Conservation (phyloP, 192 early-diverging fungal genomes). For the Physocladia obscura region DNA sequence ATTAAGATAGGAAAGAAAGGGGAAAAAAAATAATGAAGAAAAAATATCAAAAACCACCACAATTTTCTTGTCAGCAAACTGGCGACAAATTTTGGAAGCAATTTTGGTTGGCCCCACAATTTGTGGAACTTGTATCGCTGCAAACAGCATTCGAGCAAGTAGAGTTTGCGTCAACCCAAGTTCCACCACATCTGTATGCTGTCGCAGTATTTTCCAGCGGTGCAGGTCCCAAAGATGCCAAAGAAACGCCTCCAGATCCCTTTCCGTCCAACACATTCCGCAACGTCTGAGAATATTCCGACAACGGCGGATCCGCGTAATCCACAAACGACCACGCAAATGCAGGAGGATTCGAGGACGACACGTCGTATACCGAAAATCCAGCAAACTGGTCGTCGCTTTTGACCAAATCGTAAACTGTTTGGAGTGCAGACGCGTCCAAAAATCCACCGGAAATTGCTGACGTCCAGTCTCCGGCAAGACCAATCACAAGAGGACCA, state of each 20-base stretch:
- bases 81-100: too few species aligned
- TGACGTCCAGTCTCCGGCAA: slow-evolving; percentile 8
- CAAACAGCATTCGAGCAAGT: background rate
- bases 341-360: background rate
- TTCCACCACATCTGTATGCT: slow-evolving; percentile 6
- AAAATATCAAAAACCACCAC: too few species aligned
- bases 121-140: background rate
- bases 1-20: too few species aligned
- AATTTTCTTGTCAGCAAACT: too few species aligned
- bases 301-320: background rate
- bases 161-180: background rate
- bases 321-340: background rate
- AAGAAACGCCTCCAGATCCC: background rate
- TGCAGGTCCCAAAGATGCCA: background rate
- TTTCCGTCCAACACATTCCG: slow-evolving; percentile 6
- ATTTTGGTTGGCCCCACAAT: too few species aligned
- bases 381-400: background rate
- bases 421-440: background rate
- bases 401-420: background rate
- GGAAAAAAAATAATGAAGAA: too few species aligned
- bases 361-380: slow-evolving; percentile 2
- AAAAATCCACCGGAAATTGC: slow-evolving; percentile 9
- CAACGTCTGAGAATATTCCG: background rate
- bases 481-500: background rate
- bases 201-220: background rate